Percentiles rank a stretch among this genome's conserved stretches.
These are phyloP conservation scores for Prunus dulcis DNA, from an alignment of 306 rosid species.

Conservation along the genomic window DNA sequence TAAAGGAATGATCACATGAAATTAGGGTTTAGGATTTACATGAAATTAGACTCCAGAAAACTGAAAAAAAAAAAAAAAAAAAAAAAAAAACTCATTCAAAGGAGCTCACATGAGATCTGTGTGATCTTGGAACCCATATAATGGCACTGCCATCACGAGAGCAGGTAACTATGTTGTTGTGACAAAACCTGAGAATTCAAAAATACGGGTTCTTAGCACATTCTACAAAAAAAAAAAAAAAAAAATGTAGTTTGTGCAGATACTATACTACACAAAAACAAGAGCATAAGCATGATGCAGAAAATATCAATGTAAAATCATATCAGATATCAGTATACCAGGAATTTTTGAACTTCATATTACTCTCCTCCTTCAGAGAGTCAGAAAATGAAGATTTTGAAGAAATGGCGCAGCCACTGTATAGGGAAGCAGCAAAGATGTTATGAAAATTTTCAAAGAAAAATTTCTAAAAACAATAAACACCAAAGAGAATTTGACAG, in stretches of 20 bases:
- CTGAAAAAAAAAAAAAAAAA: not conserved
- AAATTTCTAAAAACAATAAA: not conserved
- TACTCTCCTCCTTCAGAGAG: constrained; percentile 61
- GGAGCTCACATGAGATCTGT: constrained; percentile 79
- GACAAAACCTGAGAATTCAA: constrained; percentile 64
- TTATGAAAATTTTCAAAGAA: constrained; percentile 13
- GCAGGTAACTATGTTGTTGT: constrained; percentile 90
- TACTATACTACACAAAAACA: not conserved
- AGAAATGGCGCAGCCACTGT: constrained; percentile 83
- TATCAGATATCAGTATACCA: constrained; percentile 45
- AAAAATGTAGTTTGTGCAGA: not conserved
- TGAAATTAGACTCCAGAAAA: constrained; percentile 7
- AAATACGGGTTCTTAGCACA: constrained; percentile 24
- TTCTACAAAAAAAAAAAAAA: not conserved
- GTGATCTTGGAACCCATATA: constrained; percentile 91
- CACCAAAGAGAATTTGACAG: not conserved
- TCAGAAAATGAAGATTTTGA: constrained; percentile 60
- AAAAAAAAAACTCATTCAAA: constrained; percentile 5
- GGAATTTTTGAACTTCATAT: constrained; percentile 63
- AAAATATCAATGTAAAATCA: not conserved
- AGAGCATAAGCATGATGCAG: constrained; percentile 12
- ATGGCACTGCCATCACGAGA: constrained; percentile 98
- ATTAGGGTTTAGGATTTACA: constrained; percentile 2
- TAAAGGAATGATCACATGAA: not conserved
- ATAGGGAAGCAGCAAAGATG: constrained; percentile 26